Conservation (phyloP, 2,329 filamentous ascomycete genomes). For the Cephalotrichum gorgonifer region DNA sequence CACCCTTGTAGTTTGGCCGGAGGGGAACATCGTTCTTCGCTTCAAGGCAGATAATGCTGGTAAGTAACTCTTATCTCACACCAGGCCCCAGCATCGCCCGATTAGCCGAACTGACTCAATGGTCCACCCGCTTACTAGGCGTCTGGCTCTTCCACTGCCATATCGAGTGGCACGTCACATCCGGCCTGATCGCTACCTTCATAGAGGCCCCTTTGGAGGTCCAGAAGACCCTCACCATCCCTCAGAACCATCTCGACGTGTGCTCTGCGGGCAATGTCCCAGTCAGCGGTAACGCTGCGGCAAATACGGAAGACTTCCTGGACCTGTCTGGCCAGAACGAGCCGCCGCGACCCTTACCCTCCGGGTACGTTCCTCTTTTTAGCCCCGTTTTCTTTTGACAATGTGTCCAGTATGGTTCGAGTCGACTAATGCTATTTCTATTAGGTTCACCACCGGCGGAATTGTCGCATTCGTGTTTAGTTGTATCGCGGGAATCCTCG, state of each 20-base stretch:
- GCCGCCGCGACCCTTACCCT: too few relatives aligned
- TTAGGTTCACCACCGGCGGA: too few relatives aligned
- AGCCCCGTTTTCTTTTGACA: too few relatives aligned
- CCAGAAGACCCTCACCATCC: conserved; percentile 45
- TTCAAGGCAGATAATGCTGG: conserved; percentile 57
- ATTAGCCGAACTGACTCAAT: conserved; percentile 9
- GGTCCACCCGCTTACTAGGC: conserved; percentile 12
- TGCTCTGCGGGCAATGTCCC: conserved; percentile 27
- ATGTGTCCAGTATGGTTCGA: too few relatives aligned
- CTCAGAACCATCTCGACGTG: conserved; percentile 31
- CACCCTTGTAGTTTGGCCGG: conserved; percentile 53
- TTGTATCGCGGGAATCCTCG: too few relatives aligned
- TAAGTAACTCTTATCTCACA: too few relatives aligned
- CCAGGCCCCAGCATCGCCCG: conserved; percentile 13
- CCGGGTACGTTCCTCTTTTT: too few relatives aligned
- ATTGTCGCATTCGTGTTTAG: too few relatives aligned
- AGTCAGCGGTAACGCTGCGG: conserved; percentile 47
- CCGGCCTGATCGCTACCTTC: conserved; percentile 28
- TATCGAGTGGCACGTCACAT: conserved; percentile 40
- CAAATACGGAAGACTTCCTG: too few relatives aligned
- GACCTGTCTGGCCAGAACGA: too few relatives aligned
- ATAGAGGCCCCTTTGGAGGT: conserved; percentile 22
- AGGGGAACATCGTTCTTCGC: conserved; percentile 59
- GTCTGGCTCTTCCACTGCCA: too few relatives aligned
- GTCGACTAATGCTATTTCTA: too few relatives aligned